A percentile compares a stretch with the other conserved stretches of the same genome.
phyloP scores from a whole-genome alignment of 345 rosid genomes.

The Salix koriyanagi region DNA sequence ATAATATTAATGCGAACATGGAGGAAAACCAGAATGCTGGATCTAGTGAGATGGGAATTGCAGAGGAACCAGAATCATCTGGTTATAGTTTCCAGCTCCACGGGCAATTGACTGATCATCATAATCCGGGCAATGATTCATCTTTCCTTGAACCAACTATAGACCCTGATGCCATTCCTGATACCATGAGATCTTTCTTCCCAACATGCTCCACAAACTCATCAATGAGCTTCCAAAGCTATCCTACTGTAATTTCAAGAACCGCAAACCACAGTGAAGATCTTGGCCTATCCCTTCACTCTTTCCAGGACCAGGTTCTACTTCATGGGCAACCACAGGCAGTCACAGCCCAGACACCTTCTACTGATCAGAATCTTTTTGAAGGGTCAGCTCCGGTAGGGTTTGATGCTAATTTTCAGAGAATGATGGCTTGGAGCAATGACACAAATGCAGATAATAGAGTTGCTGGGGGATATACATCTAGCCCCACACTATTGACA shows the following conservation, averaged over 20 bases:
- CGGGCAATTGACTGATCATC: conserved; percentile 26
- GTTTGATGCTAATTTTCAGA: conserved; percentile 39
- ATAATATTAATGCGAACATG: conserved; percentile 1
- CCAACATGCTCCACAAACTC: conserved; percentile 49
- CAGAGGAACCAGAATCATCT: conserved; percentile 38
- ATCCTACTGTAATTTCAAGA: conserved; percentile 54
- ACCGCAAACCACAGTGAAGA: conserved; percentile 41
- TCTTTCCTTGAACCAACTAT: conserved; percentile 32
- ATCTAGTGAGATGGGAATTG: conserved; percentile 34
- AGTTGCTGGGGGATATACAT: conserved; percentile 35
- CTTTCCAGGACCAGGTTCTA: conserved; percentile 35
- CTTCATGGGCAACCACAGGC: conserved; percentile 34
- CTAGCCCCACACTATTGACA: conserved; percentile 34
- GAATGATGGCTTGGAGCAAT: conserved; percentile 46
- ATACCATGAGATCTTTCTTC: conserved; percentile 64
- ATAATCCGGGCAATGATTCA: conserved; percentile 30
- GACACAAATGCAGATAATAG: conserved; percentile 36
- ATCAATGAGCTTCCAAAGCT: conserved; percentile 52
- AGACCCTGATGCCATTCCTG: conserved; percentile 36
- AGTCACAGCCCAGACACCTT: conserved; percentile 25
- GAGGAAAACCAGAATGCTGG: conserved; percentile 18
- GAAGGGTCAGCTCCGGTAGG: conserved; percentile 28
- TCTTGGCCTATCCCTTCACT: conserved; percentile 64
- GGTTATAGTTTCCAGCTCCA: conserved; percentile 44
- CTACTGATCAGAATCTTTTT: conserved; percentile 26